phyloP scores from a whole-genome alignment of 2,329 filamentous ascomycete genomes.

The Curvularia sp. region DNA sequence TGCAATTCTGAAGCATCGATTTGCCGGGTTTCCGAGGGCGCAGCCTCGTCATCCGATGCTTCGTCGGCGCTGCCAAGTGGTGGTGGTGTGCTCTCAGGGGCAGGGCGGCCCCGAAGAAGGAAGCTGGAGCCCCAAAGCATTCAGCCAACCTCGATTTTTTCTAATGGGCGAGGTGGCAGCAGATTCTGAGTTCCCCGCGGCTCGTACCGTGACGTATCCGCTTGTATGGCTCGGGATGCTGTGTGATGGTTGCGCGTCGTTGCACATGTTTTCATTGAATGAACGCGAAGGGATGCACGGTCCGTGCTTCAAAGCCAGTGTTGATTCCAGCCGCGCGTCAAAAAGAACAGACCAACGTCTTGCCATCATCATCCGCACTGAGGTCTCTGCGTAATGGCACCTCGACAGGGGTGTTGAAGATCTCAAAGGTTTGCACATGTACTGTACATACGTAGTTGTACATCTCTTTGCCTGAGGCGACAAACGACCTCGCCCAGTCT shows the following conservation, averaged over 20 bases:
- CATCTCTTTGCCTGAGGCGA: neutral
- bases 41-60: conserved; percentile 6
- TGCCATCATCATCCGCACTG: neutral
- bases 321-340: conserved; percentile 6
- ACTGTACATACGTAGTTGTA: neutral
- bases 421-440: neutral
- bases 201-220: conserved; percentile 11
- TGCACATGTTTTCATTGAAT: conserved; percentile 8
- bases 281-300: neutral
- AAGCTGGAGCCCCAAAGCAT: conserved; percentile 14
- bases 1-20: conserved; percentile 10
- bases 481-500: conserved; percentile 8
- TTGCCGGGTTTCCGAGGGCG: conserved; percentile 6
- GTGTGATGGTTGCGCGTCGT: conserved; percentile 9
- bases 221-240: conserved; percentile 7
- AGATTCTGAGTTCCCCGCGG: neutral
- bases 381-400: conserved; percentile 5
- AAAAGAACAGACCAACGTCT: conserved; percentile 4
- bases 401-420: neutral
- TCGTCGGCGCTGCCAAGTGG: conserved; percentile 6
- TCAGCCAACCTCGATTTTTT: conserved; percentile 4
- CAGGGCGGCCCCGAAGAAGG: conserved; percentile 13
- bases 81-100: conserved; percentile 17
- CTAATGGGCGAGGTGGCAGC: neutral
- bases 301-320: conserved; percentile 1